Conservation (phyloP, 345 rosid species). For the Citrus cavaleriei region DNA sequence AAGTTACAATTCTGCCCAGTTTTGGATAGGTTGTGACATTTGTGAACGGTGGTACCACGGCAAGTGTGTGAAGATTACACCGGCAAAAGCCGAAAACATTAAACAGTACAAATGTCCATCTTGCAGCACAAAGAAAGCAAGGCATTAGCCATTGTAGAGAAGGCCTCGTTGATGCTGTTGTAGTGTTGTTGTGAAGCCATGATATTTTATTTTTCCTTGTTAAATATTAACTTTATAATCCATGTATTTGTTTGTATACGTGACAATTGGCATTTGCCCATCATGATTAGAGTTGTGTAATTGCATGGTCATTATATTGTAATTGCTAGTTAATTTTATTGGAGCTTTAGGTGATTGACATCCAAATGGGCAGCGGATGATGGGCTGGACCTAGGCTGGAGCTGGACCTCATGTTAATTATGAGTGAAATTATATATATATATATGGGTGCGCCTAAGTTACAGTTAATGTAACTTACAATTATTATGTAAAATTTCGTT, state of each 20-base stretch:
- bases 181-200: conserved; percentile 18
- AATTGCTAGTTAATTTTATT: too few species aligned
- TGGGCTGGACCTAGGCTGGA: conserved; percentile 5
- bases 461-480: too few species aligned
- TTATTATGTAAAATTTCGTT: accelerated
- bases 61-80: conserved; percentile 83
- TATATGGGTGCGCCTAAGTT: too few species aligned
- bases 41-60: conserved; percentile 95
- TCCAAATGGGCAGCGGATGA: neutral
- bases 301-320: neutral
- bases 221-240: too few species aligned
- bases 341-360: neutral
- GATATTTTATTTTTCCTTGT: neutral
- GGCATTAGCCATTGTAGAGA: conserved; percentile 27
- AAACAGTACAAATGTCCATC: conserved; percentile 89
- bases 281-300: neutral
- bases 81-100: conserved; percentile 78
- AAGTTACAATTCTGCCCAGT: conserved; percentile 70
- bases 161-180: conserved; percentile 6
- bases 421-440: too few species aligned
- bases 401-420: neutral
- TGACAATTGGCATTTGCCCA: neutral
- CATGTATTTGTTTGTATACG: too few species aligned
- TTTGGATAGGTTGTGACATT: conserved; percentile 86
- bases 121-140: conserved; percentile 69